Base-by-base conservation (phyloP, 495 filamentous ascomycete species). In the Tuber borchii region DNA sequence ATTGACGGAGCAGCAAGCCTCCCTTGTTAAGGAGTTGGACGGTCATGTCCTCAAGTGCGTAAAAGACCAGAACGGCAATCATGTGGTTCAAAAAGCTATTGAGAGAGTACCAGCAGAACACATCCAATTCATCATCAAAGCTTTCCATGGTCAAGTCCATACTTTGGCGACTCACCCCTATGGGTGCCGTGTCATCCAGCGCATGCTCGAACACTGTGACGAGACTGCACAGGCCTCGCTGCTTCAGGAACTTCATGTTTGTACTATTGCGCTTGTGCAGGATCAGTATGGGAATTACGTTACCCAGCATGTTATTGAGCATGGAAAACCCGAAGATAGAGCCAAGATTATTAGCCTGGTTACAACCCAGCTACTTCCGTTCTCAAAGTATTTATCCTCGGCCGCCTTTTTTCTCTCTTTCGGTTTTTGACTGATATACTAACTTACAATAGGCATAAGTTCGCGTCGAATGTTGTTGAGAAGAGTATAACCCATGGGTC, bases 271-370 rank as follows among this genome's bases (percentile, higher is more conserved):
- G 70, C 88, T 99, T 46, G 92, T 98, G 72, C 88, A 90, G 4
- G 93, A 99, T 80, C 92, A 95, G 81, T 99, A 92, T 78, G 95
- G 95, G 44, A 99, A 99, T 85, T 99, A 99, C 83, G 95, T 99
- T 45, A 93, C 92, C 20, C 96, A 98, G 82, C 93, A 99, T 84
- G 89, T 98, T 71, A 95, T 99, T 73, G 88, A 92, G 73, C 90
- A 93, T 76, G 96, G 96, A 20, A 87, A 90, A 44, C 88, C 90
- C 39, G 90, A 91, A 71, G 94, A 97, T 78, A 90, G 92, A 31
- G 87, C 86, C 2, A 88, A 86, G 76, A 90, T 97, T 83, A 91
- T 97, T 74, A 83, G 85, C 51, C 83, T 94, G 45, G 91, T 99
- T 78, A 91, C 89, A 72, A 86, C 86, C 8, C 88, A 93, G 72